Percentiles rank a stretch among this genome's conserved stretches.
These are phyloP conservation scores for Microcyclospora pomicola DNA, from an alignment of 2,329 filamentous ascomycete species.

Conservation along the genomic window DNA sequence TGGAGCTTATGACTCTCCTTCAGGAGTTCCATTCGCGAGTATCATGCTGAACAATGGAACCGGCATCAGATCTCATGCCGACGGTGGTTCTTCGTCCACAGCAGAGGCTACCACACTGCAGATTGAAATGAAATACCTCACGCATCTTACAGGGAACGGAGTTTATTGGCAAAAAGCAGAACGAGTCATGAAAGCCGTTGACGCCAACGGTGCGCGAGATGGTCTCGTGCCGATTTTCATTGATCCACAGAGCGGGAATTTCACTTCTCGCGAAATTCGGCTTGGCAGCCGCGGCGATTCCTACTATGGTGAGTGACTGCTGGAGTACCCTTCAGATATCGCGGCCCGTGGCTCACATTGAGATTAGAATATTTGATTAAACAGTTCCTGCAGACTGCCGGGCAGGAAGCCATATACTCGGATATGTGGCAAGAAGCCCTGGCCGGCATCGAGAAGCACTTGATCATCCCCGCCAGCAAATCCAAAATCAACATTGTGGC, in stretches of 20 bases:
- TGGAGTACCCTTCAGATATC: background rate
- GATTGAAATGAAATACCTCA: constrained; percentile 92
- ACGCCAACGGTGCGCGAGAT: constrained; percentile 54
- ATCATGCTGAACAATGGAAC: constrained; percentile 64
- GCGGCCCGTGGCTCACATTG: constrained; percentile 39
- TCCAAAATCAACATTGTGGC: constrained; percentile 70
- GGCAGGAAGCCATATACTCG: constrained; percentile 66
- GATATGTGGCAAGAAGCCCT: constrained; percentile 85
- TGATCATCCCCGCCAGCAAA: constrained; percentile 70
- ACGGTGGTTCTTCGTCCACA: constrained; percentile 76
- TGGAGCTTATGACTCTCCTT: constrained; percentile 69
- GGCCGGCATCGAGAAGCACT: constrained; percentile 72
- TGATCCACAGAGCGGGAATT: constrained; percentile 59
- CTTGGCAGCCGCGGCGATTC: constrained; percentile 86
- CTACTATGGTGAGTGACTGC: constrained; percentile 50
- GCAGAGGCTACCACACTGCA: constrained; percentile 82
- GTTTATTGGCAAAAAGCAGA: constrained; percentile 84
- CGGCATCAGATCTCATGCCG: constrained; percentile 65
- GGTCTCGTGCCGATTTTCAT: constrained; percentile 88
- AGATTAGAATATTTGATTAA: constrained; percentile 57
- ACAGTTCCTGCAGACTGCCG: constrained; percentile 82
- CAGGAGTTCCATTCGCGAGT: constrained; percentile 77
- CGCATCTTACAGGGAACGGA: constrained; percentile 79
- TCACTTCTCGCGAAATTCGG: constrained; percentile 72
- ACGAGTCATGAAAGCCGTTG: constrained; percentile 76